Conservation (phyloP, 83 land plant species). For the Picea mariana region DNA sequence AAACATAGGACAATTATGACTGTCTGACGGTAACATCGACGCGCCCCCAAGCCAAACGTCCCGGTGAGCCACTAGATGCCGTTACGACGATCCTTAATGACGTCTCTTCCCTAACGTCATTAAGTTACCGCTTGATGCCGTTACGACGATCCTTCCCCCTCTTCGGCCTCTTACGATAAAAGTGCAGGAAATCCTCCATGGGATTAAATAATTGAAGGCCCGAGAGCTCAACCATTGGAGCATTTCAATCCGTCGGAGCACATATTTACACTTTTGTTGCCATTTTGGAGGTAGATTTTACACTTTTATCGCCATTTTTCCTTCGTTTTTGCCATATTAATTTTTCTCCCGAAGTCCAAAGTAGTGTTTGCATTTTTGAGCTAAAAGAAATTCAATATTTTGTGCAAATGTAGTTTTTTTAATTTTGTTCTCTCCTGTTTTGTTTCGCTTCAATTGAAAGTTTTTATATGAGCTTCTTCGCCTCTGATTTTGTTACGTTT, state of each 20-base stretch:
- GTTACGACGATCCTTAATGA: no score
- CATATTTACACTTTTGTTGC: neutral
- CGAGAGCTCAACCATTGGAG: neutral
- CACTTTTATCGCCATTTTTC: no score
- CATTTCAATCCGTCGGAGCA: neutral
- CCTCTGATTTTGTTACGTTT: neutral
- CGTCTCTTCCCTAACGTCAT: neutral
- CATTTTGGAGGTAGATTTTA: no score
- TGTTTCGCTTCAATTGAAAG: no score
- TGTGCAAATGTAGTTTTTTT: no score
- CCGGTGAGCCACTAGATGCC: no score
- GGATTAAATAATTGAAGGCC: no score
- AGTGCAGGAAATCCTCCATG: neutral
- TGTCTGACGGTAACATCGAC: slow-evolving; percentile 1
- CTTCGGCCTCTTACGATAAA: neutral
- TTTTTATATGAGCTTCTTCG: neutral
- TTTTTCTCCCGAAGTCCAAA: no score
- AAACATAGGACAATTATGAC: neutral
- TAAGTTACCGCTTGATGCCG: neutral
- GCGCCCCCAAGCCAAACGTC: no score
- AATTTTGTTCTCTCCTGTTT: no score
- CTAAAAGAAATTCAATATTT: no score
- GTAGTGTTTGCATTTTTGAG: no score
- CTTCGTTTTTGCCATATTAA: neutral
- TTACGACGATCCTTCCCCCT: neutral